Evolutionary conservation across 805 yeast genomes (phyloP).

Genomic region (Spathaspora gorwiae): DNA sequence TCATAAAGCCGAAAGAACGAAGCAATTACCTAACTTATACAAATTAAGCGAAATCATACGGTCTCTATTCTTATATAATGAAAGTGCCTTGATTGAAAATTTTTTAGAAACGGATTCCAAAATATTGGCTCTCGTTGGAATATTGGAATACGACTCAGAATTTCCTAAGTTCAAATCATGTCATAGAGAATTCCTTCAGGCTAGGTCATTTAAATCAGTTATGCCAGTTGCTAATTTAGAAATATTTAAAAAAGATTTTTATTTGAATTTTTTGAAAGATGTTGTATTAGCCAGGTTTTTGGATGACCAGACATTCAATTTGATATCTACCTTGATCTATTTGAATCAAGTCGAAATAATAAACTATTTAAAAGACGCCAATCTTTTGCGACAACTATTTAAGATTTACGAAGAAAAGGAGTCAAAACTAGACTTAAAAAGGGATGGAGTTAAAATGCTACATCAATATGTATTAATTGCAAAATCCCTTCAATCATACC

Average conservation of each 20-base stretch:
- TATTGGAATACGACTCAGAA: slow-evolving; percentile 84
- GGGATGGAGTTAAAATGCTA: slow-evolving; percentile 72
- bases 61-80: slow-evolving; percentile 67
- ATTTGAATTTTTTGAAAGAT: slow-evolving; percentile 78
- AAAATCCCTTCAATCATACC: slow-evolving; percentile 56
- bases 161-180: slow-evolving; percentile 77
- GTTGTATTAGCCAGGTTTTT: slow-evolving; percentile 76
- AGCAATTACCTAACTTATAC: slow-evolving; percentile 54
- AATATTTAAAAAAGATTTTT: slow-evolving; percentile 69
- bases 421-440: slow-evolving; percentile 24
- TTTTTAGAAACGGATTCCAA: slow-evolving; percentile 28
- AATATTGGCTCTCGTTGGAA: slow-evolving; percentile 60
- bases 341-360: slow-evolving; percentile 66
- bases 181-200: slow-evolving; percentile 60
- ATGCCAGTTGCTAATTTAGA: slow-evolving; percentile 48
- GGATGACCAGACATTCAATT: slow-evolving; percentile 73
- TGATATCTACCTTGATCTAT: slow-evolving; percentile 64
- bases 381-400: slow-evolving; percentile 55
- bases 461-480: slow-evolving; percentile 79
- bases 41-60: slow-evolving; percentile 70
- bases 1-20: slow-evolving; percentile 48
- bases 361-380: slow-evolving; percentile 48
- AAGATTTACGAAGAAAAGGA: slow-evolving; percentile 38
- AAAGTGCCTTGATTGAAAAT: slow-evolving; percentile 35
- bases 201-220: slow-evolving; percentile 67